Percentiles rank a stretch among this genome's conserved stretches.
Evolutionary conservation across 495 filamentous ascomycete species (phyloP).

Genomic region (Bacidia rubella): DNA sequence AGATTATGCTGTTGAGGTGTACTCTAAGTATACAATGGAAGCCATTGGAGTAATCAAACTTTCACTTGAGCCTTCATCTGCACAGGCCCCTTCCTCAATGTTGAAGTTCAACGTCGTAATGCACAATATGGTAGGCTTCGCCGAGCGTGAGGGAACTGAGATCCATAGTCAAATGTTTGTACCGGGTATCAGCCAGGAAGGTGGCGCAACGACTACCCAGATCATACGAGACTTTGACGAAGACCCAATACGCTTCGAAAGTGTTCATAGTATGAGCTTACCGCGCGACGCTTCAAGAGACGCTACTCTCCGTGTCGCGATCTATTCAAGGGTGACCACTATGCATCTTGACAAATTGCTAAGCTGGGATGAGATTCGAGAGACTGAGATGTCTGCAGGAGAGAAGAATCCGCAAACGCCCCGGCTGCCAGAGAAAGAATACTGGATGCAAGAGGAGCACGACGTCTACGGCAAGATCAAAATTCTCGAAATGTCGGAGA

Average conservation of each 20-base stretch:
- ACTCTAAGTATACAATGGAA: slow-evolving; percentile 82
- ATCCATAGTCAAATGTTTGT: slow-evolving; percentile 95
- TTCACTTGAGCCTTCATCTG: slow-evolving; percentile 85
- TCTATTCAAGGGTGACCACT: slow-evolving; percentile 79
- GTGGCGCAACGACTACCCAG: slow-evolving; percentile 83
- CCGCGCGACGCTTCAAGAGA: slow-evolving; percentile 69
- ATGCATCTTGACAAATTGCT: slow-evolving; percentile 97
- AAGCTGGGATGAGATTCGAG: slow-evolving; percentile 98
- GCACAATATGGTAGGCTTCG: slow-evolving; percentile 92
- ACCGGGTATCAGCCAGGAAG: slow-evolving; percentile 81
- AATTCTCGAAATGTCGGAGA: slow-evolving; percentile 80
- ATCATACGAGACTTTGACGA: slow-evolving; percentile 94
- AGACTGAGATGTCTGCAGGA: slow-evolving; percentile 31
- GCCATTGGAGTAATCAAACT: slow-evolving; percentile 81
- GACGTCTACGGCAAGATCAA: slow-evolving; percentile 81
- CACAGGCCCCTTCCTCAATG: slow-evolving; percentile 80
- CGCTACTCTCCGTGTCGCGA: slow-evolving; percentile 70
- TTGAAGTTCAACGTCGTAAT: slow-evolving; percentile 98
- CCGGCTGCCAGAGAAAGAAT: slow-evolving; percentile 79
- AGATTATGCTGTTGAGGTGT: slow-evolving; percentile 80
- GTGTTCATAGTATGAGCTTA: slow-evolving; percentile 95
- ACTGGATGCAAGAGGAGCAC: slow-evolving; percentile 82
- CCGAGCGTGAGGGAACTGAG: slow-evolving; percentile 88
- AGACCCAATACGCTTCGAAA: slow-evolving; percentile 87
- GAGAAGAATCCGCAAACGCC: slow-evolving; percentile 50